Conservation (phyloP, 106 monocot genomes). For the Amphibolis antarctica region DNA sequence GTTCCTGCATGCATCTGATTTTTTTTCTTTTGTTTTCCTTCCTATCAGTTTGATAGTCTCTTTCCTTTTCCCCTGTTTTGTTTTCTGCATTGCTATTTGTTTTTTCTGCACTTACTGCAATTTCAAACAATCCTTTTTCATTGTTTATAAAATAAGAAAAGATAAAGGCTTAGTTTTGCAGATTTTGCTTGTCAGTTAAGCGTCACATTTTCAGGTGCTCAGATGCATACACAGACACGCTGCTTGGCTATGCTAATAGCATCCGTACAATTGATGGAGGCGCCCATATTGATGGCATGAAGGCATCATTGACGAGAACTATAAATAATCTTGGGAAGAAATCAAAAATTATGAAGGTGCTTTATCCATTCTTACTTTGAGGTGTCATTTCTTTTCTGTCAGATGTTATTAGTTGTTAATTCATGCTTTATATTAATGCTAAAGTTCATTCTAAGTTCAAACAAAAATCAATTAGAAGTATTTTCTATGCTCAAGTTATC, state of each 20-base stretch:
- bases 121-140: too few species aligned
- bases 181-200: neutral
- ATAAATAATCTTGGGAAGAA: constrained; percentile 86
- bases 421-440: neutral
- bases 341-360: constrained; percentile 81
- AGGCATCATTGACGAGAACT: constrained; percentile 85
- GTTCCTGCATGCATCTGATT: too few species aligned
- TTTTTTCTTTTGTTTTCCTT: too few species aligned
- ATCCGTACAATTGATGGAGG: constrained; percentile 97
- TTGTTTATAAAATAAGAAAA: too few species aligned
- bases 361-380: neutral
- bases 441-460: neutral
- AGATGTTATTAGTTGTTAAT: neutral
- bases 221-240: constrained; percentile 88
- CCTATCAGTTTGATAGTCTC: too few species aligned
- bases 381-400: neutral
- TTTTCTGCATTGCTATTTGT: too few species aligned
- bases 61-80: too few species aligned
- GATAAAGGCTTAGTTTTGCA: neutral
- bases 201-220: constrained; percentile 47
- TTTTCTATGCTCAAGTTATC: neutral
- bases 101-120: too few species aligned
- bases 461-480: too few species aligned
- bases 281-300: constrained; percentile 95
- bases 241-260: constrained; percentile 98